Evolutionary conservation across 495 filamentous ascomycete genomes (phyloP).

Genomic region (Xylaria longipes): DNA sequence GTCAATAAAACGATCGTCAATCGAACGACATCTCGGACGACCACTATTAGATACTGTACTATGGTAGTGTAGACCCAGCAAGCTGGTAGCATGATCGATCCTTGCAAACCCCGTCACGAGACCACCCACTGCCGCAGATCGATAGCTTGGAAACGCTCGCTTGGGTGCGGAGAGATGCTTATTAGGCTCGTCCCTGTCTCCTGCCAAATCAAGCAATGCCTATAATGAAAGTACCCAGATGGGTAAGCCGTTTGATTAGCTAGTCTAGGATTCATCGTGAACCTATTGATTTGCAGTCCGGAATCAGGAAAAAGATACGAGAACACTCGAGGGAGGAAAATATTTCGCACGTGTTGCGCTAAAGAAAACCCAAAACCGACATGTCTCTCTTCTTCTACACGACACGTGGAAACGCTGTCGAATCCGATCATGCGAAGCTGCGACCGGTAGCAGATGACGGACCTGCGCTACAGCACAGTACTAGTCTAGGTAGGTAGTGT

Average conservation of each 20-base stretch:
- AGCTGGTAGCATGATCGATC: conserved; percentile 4
- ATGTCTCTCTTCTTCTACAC: background rate
- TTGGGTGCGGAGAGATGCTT: background rate
- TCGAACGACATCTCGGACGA: background rate
- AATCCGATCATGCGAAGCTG: background rate
- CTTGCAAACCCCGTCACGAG: conserved; percentile 6
- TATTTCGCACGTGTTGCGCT: background rate
- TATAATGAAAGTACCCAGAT: background rate
- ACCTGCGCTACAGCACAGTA: background rate
- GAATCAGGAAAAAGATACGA: background rate
- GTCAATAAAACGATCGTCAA: background rate
- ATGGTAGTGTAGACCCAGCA: conserved; percentile 1
- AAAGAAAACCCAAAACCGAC: background rate
- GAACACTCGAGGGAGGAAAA: background rate
- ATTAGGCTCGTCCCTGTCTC: background rate
- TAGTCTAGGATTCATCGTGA: background rate
- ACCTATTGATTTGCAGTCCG: background rate
- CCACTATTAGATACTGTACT: background rate
- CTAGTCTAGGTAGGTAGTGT: too few relatives aligned
- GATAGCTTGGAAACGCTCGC: background rate
- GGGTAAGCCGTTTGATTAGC: background rate
- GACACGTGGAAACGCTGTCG: background rate
- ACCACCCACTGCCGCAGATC: conserved; percentile 1
- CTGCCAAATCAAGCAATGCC: conserved; percentile 1
- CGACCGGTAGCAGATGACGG: background rate